Conservation (phyloP, 1,284 basidiomycete genomes). For the Ganoderma resinaceum region DNA sequence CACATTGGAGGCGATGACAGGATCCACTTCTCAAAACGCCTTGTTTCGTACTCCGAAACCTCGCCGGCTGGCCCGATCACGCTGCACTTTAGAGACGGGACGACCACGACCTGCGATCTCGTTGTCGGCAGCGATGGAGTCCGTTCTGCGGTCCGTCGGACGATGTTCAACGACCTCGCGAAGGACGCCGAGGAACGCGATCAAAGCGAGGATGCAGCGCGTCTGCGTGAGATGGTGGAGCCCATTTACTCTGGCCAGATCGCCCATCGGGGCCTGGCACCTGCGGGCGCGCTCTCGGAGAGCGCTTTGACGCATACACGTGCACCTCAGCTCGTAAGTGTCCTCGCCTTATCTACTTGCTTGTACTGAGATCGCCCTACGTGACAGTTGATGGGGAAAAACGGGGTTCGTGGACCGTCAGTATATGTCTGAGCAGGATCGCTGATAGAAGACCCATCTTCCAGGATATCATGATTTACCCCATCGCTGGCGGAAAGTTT, state of each 20-base stretch:
- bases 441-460: neutral
- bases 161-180: slow-evolving; percentile 26
- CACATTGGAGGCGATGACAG: neutral
- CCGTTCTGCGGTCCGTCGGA: slow-evolving; percentile 47
- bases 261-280: slow-evolving; percentile 8
- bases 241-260: slow-evolving; percentile 10
- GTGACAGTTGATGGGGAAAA: slow-evolving; percentile 11
- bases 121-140: slow-evolving; percentile 59
- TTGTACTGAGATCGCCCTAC: neutral
- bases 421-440: neutral
- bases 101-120: slow-evolving; percentile 52
- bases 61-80: slow-evolving; percentile 36
- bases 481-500: slow-evolving; percentile 15
- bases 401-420: neutral
- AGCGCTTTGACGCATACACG: neutral
- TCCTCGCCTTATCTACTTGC: neutral
- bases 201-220: slow-evolving; percentile 10
- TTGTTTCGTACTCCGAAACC: slow-evolving; percentile 50
- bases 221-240: neutral
- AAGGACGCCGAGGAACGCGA: slow-evolving; percentile 26
- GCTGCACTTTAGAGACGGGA: slow-evolving; percentile 56
- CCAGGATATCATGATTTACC: slow-evolving; percentile 15
- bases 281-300: neutral
- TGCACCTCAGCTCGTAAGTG: neutral
- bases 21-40: slow-evolving; percentile 54